Evolutionary conservation across 441 rosid species (phyloP), one percentile per base, ranked within the genome.

Genomic region (Gossypium laxum): DNA sequence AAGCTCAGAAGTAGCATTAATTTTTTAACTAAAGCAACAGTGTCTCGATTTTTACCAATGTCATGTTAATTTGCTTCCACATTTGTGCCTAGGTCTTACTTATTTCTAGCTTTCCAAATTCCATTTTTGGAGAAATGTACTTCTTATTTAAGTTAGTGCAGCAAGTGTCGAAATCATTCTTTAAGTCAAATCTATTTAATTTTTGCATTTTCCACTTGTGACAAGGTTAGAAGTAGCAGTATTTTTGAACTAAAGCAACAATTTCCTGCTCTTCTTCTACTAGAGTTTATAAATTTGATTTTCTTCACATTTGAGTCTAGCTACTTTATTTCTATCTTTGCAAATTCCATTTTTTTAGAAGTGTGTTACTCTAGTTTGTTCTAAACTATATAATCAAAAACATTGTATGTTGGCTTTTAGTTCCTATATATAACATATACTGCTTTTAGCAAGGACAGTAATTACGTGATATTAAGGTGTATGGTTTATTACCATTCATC

Each of bases 251-350:
- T 5, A 19, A 55, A 30, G 55, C 32, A 14, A 10, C 15, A 55
- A 26, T 34, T 15, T 55, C 50, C 28, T 17, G 21, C 21, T 52
- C 19, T 45, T 21, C 2, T 0, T 30, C 72, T 45, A 19, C 52
- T 1, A 22, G 34, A 5, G 1, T 24, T 5, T 41, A 63, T 63
- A 63, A 62, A 19, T 21, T 38, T 41, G 30, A 19, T 63, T 62
- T 63, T 10, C 30, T 63, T 63, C 28, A 11, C 24, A 63, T 63
- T 38, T 41, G 52, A 63, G 52, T 6, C 67, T 62, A 18, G 67
- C 15, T 18, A 62, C 28, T 38, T 11, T 41, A 63, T 11, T 41
- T 41, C 52, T 63, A 41, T 63, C 68, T 19, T 63, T 63, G 30
- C 30, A 41, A 19, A 41, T 11, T 63, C 30, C 19, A 41, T 41